Evolutionary conservation across 371 early-diverging fungal genomes (phyloP).

Genomic region (Syncephalastrum racemosum): DNA sequence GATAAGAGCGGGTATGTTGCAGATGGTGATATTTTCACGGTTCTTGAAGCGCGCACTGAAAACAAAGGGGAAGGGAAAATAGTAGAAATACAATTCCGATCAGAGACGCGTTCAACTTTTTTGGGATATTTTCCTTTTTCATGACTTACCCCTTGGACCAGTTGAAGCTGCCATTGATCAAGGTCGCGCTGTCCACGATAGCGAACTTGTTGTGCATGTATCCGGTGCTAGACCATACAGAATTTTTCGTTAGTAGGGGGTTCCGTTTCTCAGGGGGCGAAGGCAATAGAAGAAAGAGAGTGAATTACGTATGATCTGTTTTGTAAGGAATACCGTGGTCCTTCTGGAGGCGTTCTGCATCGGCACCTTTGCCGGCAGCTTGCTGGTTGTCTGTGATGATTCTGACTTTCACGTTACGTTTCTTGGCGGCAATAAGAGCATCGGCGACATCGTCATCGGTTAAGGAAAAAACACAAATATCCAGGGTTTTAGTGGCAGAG

Average conservation of each 20-base stretch:
- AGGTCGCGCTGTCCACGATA: conserved; percentile 42
- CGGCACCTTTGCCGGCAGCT: conserved; percentile 56
- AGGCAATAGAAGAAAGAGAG: neutral
- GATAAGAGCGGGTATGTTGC: conserved; percentile 51
- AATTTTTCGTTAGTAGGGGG: too few species aligned
- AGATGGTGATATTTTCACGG: conserved; percentile 57
- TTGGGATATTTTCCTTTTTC: too few species aligned
- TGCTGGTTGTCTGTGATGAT: conserved; percentile 69
- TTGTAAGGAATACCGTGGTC: conserved; percentile 56
- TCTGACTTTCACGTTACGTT: conserved; percentile 51
- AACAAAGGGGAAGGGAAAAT: conserved; percentile 4
- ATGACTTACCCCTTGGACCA: conserved; percentile 57
- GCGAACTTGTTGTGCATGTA: conserved; percentile 69
- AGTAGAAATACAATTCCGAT: neutral
- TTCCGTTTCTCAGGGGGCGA: too few species aligned
- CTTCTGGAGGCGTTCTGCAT: conserved; percentile 51
- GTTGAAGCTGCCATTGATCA: conserved; percentile 61
- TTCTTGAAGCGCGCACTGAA: conserved; percentile 57
- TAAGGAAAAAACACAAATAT: conserved; percentile 65
- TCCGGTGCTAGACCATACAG: conserved; percentile 25
- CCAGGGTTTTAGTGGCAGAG: conserved; percentile 54
- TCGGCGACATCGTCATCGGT: conserved; percentile 69
- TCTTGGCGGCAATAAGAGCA: conserved; percentile 55
- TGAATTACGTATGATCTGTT: conserved; percentile 44
- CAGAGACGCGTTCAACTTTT: neutral